Conservation (phyloP, 2,329 filamentous ascomycete species). For the Venturia pyrina region DNA sequence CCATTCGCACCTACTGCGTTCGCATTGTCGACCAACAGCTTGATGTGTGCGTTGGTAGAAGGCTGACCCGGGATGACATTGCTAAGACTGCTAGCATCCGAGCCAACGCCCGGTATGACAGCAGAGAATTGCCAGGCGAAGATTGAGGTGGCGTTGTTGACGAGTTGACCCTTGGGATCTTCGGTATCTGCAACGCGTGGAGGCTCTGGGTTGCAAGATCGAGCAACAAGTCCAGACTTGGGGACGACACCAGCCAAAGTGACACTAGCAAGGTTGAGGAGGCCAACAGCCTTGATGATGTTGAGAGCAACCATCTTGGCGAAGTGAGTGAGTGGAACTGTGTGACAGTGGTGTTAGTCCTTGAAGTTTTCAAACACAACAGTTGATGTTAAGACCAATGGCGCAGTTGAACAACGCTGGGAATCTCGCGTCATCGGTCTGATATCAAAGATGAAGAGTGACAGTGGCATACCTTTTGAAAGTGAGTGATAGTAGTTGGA, state of each 20-base stretch:
- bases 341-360: not conserved
- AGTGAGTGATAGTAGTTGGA: not conserved
- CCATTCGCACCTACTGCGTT: not conserved
- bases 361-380: not conserved
- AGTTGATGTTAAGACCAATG: not conserved
- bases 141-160: constrained; percentile 18
- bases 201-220: constrained; percentile 15
- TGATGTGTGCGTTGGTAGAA: not conserved
- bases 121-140: constrained; percentile 21
- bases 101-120: not conserved
- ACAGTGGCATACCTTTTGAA: not conserved
- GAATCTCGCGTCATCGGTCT: not conserved
- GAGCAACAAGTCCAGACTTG: not conserved
- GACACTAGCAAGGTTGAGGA: constrained; percentile 1
- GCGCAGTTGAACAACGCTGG: not conserved
- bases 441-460: not conserved
- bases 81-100: not conserved
- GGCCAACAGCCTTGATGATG: not conserved
- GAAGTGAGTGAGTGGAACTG: not conserved
- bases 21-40: not conserved
- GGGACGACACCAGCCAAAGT: not conserved
- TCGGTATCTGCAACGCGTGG: not conserved
- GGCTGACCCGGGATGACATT: not conserved
- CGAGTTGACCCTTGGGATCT: not conserved
- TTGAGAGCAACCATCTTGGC: not conserved